Evolutionary conservation across 345 rosid genomes (phyloP), one percentile per base, ranked within the genome.

Genomic region (Linum tenue): DNA sequence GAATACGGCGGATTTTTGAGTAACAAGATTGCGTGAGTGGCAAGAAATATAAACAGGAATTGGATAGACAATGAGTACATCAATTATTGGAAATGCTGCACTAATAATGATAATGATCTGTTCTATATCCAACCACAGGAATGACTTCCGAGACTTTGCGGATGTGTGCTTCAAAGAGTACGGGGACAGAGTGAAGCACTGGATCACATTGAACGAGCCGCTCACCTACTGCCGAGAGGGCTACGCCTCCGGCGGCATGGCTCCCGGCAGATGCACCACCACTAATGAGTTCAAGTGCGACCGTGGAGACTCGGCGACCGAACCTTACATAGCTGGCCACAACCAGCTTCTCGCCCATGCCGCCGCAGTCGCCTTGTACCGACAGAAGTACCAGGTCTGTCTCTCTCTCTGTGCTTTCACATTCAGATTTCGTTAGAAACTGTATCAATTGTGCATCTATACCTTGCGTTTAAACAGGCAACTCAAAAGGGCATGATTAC

Each of bases 161-260:
- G 85, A 83, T n/a, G 56, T 70, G 14, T 86, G 96, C 70, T 88
- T 88, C 67, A 69, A 79, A 70, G 69, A 73, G 48, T 86, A 83
- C 5, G 90, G 88, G 62, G 83, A 88, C 53, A 65, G 88, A 31
- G 92, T 88, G 39, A 80, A 74, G 73, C 69, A 86, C 16, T 88
- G 92, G 90, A 68, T 67, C 3, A 83, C 90, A 7, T 43, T 86
- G 22, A 88, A 86, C 31, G 96, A 86, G 79, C 90, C 90, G 3
- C 79, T 78, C 56, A 59, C 71, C 60, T 65, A 71, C 15, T 69
- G 70, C 15, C 64, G 41, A 5, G 59, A 59, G 10, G 73, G 80
- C 2, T 85, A 86, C 58, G 35, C 38, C 12, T 41, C 3, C 0
- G 96, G 90, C 5, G 2, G 9, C 1, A 66, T 67, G 57, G 84